These are phyloP conservation scores for Acephala macrosclerotiorum DNA, from an alignment of 2,329 filamentous ascomycete species.

Conservation along the genomic window DNA sequence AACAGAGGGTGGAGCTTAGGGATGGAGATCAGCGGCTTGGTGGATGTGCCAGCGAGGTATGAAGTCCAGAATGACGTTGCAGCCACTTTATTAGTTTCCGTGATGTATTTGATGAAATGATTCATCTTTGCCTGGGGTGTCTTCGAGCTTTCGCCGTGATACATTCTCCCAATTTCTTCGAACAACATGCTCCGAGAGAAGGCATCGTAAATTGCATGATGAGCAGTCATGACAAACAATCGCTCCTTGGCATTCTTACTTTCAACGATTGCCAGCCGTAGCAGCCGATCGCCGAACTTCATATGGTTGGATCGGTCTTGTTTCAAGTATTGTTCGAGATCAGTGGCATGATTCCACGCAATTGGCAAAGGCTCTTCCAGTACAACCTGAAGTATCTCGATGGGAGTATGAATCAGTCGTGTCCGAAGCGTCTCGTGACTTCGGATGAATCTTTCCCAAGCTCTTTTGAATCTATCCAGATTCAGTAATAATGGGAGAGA, in stretches of 20 bases:
- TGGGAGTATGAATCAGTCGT: conserved; percentile 1
- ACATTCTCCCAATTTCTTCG: conserved; percentile 17
- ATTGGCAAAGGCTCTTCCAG: not conserved
- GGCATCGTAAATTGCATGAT: conserved; percentile 68
- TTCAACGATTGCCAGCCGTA: conserved; percentile 16
- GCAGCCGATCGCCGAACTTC: conserved; percentile 14
- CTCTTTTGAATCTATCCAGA: conserved; percentile 26
- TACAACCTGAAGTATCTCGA: conserved; percentile 13
- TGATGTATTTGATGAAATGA: conserved; percentile 23
- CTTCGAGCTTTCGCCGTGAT: not conserved
- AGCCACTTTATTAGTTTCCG: conserved; percentile 7
- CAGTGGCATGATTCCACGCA: not conserved
- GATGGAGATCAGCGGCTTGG: conserved; percentile 14
- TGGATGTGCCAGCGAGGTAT: conserved; percentile 10
- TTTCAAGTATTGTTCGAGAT: conserved; percentile 13
- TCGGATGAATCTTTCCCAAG: conserved; percentile 15
- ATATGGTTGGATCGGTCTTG: conserved; percentile 13
- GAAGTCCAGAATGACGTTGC: conserved; percentile 22
- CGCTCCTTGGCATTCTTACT: not conserved
- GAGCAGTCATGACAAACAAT: conserved; percentile 45
- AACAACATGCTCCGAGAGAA: conserved; percentile 46
- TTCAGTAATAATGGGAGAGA: conserved; percentile 27
- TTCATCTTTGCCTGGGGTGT: conserved; percentile 6
- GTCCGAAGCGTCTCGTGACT: conserved; percentile 16
- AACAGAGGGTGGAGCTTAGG: not conserved